phyloP scores from a whole-genome alignment of 1,284 basidiomycete genomes.

The Sanguinoderma infundibulare region DNA sequence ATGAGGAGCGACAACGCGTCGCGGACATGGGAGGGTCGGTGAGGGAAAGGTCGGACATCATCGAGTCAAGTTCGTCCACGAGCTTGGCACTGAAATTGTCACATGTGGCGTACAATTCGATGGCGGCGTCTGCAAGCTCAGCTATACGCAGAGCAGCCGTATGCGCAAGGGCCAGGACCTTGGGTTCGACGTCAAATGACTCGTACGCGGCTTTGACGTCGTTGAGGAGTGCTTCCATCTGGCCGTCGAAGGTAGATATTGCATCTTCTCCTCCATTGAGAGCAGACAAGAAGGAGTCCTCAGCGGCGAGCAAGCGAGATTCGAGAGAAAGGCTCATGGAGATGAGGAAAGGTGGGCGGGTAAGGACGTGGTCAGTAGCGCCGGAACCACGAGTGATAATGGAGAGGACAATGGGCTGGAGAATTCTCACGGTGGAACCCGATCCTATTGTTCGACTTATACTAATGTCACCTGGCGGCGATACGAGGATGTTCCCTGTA shows the following conservation, averaged over 20 bases:
- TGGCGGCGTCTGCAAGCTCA: conserved; percentile 1
- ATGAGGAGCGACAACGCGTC: not conserved
- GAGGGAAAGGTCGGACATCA: conserved; percentile 3
- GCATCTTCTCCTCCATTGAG: conserved; percentile 15
- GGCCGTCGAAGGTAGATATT: conserved; percentile 14
- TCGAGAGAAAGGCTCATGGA: conserved; percentile 5
- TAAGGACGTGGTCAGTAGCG: too few species aligned
- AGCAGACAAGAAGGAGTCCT: conserved; percentile 27
- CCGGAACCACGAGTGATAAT: too few species aligned
- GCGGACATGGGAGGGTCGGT: not conserved
- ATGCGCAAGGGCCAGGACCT: not conserved
- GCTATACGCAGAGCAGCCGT: not conserved
- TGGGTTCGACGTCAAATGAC: not conserved
- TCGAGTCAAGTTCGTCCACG: not conserved
- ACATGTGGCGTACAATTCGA: not conserved
- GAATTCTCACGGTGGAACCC: too few species aligned
- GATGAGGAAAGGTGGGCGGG: not conserved
- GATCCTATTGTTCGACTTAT: too few species aligned
- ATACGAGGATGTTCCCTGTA: too few species aligned
- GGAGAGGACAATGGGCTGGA: too few species aligned
- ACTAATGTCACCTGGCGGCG: too few species aligned
- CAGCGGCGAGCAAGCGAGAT: conserved; percentile 22
- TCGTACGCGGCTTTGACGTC: conserved; percentile 19
- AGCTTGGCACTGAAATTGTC: conserved; percentile 1
- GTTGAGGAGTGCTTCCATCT: conserved; percentile 8